Evolutionary conservation across 768 basidiomycete genomes (phyloP).

Genomic region (Tephrocybe rancida): DNA sequence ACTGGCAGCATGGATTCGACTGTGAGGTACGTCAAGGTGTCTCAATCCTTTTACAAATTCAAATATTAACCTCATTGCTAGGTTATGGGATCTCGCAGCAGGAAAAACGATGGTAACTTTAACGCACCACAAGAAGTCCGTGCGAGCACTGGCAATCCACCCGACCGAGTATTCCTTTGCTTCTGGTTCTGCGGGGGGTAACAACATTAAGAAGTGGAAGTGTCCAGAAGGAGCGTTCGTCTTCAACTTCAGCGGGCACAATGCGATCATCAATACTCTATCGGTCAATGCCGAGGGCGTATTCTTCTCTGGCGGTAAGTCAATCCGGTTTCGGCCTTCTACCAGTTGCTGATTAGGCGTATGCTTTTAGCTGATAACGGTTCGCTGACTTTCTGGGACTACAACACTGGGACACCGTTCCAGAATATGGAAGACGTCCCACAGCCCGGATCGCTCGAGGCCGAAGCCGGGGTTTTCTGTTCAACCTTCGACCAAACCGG

Average conservation of each 20-base stretch:
- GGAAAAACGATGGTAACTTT: constrained; percentile 96
- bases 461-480: constrained; percentile 95
- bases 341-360: background rate
- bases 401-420: constrained; percentile 91
- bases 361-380: constrained; percentile 82
- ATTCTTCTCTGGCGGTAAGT: constrained; percentile 92
- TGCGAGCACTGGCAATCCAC: constrained; percentile 91
- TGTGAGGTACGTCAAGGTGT: constrained; percentile 63
- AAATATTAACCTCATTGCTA: constrained; percentile 26
- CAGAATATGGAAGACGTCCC: constrained; percentile 93
- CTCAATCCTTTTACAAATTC: background rate
- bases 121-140: constrained; percentile 99
- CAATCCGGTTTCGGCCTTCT: background rate
- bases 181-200: constrained; percentile 94
- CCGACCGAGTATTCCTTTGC: constrained; percentile 98
- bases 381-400: constrained; percentile 92
- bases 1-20: constrained; percentile 99
- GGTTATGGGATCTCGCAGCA: constrained; percentile 96
- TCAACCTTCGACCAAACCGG: constrained; percentile 97
- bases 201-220: constrained; percentile 99
- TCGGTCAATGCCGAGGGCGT: constrained; percentile 95
- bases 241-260: constrained; percentile 95
- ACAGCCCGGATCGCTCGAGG: constrained; percentile 97
- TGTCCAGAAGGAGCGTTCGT: constrained; percentile 96
- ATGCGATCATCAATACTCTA: constrained; percentile 96